These are phyloP conservation scores for Phylloporus scabripes DNA, from an alignment of 768 basidiomycete species.

Conservation along the genomic window DNA sequence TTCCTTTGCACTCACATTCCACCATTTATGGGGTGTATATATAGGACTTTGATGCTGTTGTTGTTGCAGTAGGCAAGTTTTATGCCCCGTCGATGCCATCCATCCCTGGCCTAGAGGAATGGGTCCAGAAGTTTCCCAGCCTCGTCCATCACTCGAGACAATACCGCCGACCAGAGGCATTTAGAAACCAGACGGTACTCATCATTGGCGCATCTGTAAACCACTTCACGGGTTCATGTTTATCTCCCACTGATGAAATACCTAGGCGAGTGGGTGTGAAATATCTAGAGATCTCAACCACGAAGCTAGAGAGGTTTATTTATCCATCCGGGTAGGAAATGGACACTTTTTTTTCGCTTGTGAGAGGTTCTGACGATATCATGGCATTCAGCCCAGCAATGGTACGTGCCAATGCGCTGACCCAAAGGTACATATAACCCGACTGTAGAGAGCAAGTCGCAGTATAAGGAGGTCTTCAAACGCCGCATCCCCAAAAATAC, in stretches of 20 bases:
- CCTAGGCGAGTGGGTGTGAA: conserved; percentile 5
- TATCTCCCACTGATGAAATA: not conserved
- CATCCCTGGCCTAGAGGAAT: conserved; percentile 12
- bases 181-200: conserved; percentile 35
- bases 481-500: no score
- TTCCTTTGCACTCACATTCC: not conserved
- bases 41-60: conserved; percentile 16
- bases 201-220: conserved; percentile 33
- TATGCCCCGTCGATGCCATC: conserved; percentile 12
- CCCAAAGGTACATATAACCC: no score
- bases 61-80: conserved; percentile 8
- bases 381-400: not conserved
- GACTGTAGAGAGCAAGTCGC: not conserved
- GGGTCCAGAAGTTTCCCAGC: conserved; percentile 28
- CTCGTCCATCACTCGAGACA: conserved; percentile 37
- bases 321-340: conserved; percentile 10
- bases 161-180: conserved; percentile 37
- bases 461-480: no score
- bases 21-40: not conserved
- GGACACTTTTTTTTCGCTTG: not conserved
- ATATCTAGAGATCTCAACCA: conserved; percentile 14
- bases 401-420: not conserved
- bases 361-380: not conserved
- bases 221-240: not conserved
- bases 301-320: conserved; percentile 6